Evolutionary conservation across 2,329 filamentous ascomycete species (phyloP).

Genomic region (Aureobasidium sp.): DNA sequence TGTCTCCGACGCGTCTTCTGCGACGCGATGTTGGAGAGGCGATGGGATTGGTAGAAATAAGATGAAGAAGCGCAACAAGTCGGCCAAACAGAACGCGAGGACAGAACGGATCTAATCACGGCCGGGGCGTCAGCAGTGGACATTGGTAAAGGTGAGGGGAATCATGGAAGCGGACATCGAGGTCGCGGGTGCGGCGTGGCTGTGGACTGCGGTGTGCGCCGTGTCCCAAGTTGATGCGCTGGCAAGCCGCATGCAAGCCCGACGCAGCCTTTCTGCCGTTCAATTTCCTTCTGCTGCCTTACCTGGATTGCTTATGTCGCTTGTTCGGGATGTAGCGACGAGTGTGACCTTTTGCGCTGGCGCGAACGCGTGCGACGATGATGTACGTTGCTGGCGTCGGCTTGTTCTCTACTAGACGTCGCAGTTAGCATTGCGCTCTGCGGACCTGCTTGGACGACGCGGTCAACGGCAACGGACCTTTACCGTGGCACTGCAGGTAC

Average conservation of each 20-base stretch:
- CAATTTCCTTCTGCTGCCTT: conserved; percentile 7
- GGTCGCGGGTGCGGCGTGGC: conserved; percentile 9
- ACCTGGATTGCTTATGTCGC: conserved; percentile 8
- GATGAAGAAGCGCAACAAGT: not conserved
- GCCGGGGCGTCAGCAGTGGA: conserved; percentile 1
- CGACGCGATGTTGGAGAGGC: not conserved
- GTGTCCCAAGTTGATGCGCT: conserved; percentile 10
- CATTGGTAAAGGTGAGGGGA: no score
- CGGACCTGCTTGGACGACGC: not conserved
- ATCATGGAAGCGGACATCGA: not conserved
- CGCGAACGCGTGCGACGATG: conserved; percentile 1
- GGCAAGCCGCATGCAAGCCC: conserved; percentile 13
- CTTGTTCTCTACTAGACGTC: not conserved
- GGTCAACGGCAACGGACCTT: conserved; percentile 5
- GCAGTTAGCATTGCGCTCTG: conserved; percentile 1
- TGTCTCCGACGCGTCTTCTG: not conserved
- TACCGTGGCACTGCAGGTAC: conserved; percentile 13
- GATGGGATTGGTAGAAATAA: conserved; percentile 13
- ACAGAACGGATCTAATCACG: conserved; percentile 13
- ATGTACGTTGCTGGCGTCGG: not conserved
- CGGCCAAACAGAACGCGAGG: conserved; percentile 14
- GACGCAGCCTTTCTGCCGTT: not conserved
- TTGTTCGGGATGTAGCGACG: not conserved
- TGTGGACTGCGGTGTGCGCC: conserved; percentile 1
- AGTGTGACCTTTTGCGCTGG: conserved; percentile 6